Evolutionary conservation across 495 filamentous ascomycete species (phyloP), one percentile per base, ranked within the genome.

Genomic region (Penicillium paxilli): DNA sequence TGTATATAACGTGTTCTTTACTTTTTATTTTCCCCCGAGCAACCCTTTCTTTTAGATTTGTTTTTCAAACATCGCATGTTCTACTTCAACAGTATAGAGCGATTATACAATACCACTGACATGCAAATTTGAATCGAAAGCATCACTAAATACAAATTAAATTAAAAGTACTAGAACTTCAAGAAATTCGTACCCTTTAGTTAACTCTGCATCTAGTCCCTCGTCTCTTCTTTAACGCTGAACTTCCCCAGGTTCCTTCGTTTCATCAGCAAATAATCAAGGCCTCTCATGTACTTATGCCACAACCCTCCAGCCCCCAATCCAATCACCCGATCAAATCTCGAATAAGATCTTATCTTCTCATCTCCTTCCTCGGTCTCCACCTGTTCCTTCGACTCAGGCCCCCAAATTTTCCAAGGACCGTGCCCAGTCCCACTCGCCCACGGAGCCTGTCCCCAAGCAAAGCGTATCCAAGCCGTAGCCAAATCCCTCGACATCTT

Each of bases 1-100:
- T 61, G 58, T 61, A 61, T 28, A 61, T 61, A 61, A 24, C 32
- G 19, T n/a, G n/a, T n/a, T n/a, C n/a, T n/a, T n/a, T n/a, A n/a
- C n/a, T n/a, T n/a, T n/a, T n/a, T n/a, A n/a, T n/a, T n/a, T 54
- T 17, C 16, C 54, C 44, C 46, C 53, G 28, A 16, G 58, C 58
- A 52, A 41, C 53, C 46, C 25, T 41, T 24, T 44, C 25, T 54
- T 26, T 53, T 25, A 38, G 17, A 46, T 46, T 45, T 26, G 44
- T 4, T 12, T 11, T 32, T 28, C 25, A 1, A n/a, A 20, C 14
- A 49, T 49, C 26, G 30, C 38, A 55, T 55, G 22, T 57, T 49
- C 35, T 47, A 48, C 54, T 57, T 57, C 55, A 57, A 57, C 55
- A 57, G 26, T 37, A 42, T 42, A 42, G 40, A 42, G 20, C 19